Evolutionary conservation across 768 basidiomycete species (phyloP), one percentile per base, ranked within the genome.

Genomic region (Boletus sp.): DNA sequence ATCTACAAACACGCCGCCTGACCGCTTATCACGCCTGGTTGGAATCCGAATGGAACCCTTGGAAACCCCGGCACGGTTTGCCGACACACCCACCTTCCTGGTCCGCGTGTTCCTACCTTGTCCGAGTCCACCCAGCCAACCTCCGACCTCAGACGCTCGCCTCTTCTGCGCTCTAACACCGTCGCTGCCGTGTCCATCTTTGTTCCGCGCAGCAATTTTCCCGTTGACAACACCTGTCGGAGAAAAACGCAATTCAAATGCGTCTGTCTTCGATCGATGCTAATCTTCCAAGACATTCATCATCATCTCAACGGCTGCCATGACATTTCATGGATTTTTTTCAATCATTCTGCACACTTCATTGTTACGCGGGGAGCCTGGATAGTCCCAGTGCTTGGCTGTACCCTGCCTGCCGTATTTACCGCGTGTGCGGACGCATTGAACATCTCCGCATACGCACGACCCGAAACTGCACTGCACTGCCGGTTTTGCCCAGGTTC

Each of bases 41-140:
- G 52, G 47, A 63, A 67, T 64, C 70, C 51, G 17, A 68, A 64
- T 29, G 14, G 35, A 59, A 65, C 38, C 23, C 62, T 33, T 50
- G 50, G 51, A 53, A 64, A 68, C 64, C 70, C 50, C 67, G 68
- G 68, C 56, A 55, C 47, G 35, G 23, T 19, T 13, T 50, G 55
- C 63, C 61, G 63, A 56, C 5, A 23, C 29, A 5, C 32, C 30
- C 34, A 27, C 51, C 39, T n/a, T n/a, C n/a, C n/a, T 54, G 51
- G 53, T 63, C 66, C 65, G 59, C 34, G 14, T 55, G 51, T 34
- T 68, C 57, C 61, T 70, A 14, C 8, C 17, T 14, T 15, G 34
- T 30, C 54, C 38, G 44, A 51, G 13, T 23, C 17, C 14, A 14
- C 13, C 10, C 15, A 35, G 34, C 15, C 17, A 30, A 17, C 15